Conservation (phyloP, 257 asterid species). For the Plectranthus barbatus region DNA sequence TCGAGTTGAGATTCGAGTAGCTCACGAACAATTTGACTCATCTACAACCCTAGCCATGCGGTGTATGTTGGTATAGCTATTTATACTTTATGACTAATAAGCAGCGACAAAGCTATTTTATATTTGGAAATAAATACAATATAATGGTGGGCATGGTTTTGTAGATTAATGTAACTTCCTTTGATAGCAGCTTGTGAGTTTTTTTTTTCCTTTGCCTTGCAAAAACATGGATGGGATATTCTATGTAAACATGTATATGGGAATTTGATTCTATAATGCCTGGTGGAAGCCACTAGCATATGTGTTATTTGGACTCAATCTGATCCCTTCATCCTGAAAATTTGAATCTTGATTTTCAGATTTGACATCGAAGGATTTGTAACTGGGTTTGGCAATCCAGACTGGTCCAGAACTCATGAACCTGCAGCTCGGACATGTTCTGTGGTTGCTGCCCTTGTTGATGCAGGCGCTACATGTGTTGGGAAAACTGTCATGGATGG, state of each 20-base stretch:
- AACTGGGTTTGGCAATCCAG: conserved; percentile 94
- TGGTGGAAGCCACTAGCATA: not conserved
- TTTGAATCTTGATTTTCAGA: conserved; percentile 40
- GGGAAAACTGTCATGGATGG: conserved; percentile 89
- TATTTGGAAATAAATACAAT: not conserved
- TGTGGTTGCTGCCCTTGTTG: conserved; percentile 76
- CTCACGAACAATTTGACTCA: too few relatives aligned
- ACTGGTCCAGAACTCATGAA: conserved; percentile 79
- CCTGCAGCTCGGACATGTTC: conserved; percentile 64
- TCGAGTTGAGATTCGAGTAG: too few relatives aligned
- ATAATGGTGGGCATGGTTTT: not conserved
- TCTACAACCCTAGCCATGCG: not conserved
- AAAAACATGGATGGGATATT: not conserved
- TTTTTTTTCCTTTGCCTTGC: not conserved
- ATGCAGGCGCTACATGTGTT: conserved; percentile 82
- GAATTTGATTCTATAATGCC: not conserved
- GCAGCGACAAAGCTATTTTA: not conserved
- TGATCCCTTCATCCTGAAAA: not conserved
- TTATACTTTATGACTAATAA: too few relatives aligned
- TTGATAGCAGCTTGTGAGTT: not conserved
- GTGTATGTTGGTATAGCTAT: not conserved
- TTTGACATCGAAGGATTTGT: conserved; percentile 71
- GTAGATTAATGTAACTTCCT: not conserved
- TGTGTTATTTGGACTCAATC: not conserved
- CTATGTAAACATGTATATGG: not conserved